These are phyloP conservation scores for Monosporascus sp. DNA, from an alignment of 2,329 filamentous ascomycete genomes.

Conservation along the genomic window DNA sequence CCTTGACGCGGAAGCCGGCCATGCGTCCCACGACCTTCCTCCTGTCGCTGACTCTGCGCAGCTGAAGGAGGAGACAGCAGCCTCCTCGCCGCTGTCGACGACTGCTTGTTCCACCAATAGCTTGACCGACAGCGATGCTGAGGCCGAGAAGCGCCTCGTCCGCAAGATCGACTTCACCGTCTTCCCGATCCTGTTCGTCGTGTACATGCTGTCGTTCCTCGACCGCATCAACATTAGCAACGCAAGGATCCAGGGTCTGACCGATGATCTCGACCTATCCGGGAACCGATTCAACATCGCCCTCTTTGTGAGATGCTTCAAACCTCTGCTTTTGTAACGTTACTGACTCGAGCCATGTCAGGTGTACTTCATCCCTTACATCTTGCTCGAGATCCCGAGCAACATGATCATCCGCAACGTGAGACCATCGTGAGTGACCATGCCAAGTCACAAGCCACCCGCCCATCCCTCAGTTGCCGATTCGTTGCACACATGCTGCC, in stretches of 20 bases:
- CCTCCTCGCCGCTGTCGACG: no score
- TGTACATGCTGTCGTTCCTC: conserved; percentile 38
- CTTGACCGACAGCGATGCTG: conserved; percentile 21
- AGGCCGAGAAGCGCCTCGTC: conserved; percentile 31
- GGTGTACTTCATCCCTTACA: conserved; percentile 36
- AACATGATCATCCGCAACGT: conserved; percentile 40
- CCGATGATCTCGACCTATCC: conserved; percentile 34
- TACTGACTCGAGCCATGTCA: conserved; percentile 1
- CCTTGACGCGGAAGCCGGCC: no score
- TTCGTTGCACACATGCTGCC: not conserved
- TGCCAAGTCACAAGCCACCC: no score
- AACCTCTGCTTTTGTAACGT: not conserved
- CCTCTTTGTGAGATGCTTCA: conserved; percentile 26
- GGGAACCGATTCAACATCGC: conserved; percentile 40
- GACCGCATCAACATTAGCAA: conserved; percentile 45
- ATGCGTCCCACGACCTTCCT: no score
- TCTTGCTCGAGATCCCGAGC: conserved; percentile 40
- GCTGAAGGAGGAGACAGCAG: no score
- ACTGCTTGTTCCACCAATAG: not conserved
- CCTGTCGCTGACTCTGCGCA: no score
- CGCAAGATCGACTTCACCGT: conserved; percentile 37
- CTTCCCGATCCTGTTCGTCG: conserved; percentile 35
- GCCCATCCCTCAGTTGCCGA: no score
- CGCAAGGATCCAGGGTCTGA: conserved; percentile 39
- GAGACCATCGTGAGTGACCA: conserved; percentile 27